Evolutionary conservation across 345 rosid species (phyloP), one percentile per base, ranked within the genome.

Genomic region (Rhizophora mangle): DNA sequence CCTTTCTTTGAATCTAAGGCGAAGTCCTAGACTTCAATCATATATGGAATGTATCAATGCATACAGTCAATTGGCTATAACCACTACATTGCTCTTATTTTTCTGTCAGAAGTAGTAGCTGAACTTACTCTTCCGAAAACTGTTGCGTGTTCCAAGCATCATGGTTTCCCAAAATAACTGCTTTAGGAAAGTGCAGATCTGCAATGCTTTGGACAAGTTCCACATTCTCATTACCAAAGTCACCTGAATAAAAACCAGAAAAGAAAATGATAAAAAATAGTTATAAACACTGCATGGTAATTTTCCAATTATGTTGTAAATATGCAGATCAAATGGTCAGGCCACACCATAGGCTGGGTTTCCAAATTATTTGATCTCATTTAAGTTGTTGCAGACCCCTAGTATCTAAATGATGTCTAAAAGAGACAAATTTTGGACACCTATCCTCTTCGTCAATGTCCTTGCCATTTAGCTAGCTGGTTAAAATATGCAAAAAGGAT

Each of bases 131-230:
- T 71, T 64, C 68, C 9, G 84, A 79, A n/a, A 89, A 87, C 58
- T 84, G 57, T 19, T 76, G 85, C 18, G 97, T 89, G 73, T 36
- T 60, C 98, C 97, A 89, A 62, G 93, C 79, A 80, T 93, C 98
- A 77, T 90, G 98, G 78, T 93, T 93, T 36, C 97, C 96, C 81
- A 89, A 78, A 63, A 89, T 85, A 63, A 83, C 88, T 69, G 91
- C 94, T 83, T 90, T 90, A 30, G 89, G 82, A 77, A 89, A 83
- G 55, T 83, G 52, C 62, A 90, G 87, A 62, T 74, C 79, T 0
- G 93, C 87, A 63, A 90, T 81, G 56, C 84, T 85, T 65, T 79
- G 87, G 51, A 90, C 97, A 10, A 90, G 81, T 65, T 87, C 79
- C 8, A 84, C 89, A 69, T 90, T 83, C 82, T 86, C 93, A 63